Base-by-base conservation (phyloP, 495 filamentous ascomycete species). In the Trichoderma erinaceum region DNA sequence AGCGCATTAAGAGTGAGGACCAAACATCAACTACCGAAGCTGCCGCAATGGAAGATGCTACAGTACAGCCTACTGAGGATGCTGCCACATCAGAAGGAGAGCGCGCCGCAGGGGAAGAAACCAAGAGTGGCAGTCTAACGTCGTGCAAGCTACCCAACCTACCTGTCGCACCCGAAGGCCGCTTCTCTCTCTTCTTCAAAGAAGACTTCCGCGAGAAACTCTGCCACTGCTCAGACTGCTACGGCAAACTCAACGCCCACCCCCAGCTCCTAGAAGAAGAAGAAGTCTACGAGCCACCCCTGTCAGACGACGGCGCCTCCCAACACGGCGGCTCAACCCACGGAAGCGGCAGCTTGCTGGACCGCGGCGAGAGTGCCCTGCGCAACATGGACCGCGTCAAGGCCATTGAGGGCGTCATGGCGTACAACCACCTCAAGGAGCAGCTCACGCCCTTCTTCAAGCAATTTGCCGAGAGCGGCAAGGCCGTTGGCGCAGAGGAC, bases 391-490 rank as follows among this genome's bases (percentile, higher is more conserved):
- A 98, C 75, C 88, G 95, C 3, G 93, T 98, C 21, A 81, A 88
- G 23, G 95, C 95, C 4, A 97, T 99, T 70, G 93, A 99, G 76
- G 95, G 95, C 23, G 94, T 96, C 13, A 97, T 97, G 92, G 92
- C 91, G 15, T 99, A 97, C 76, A 97, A 97, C 71, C 88, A 95
- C 70, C 84, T 99, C 25, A 93, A 94, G 71, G 94, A 97, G 63
- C 93, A 94, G 73, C 87, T 99, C 16, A 97, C 92, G 83, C 86
- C 86, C 4, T 98, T 99, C 75, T 84, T 99, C 68, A 85, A 90
- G 73, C 91, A 96, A 66, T 99, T 97, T 78, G 95, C 95, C 4
- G 94, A 96, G 75, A 92, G 87, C 69, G 93, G 93, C 0, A 78
- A 89, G 77, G 86, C 88, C 3, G 92, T 99, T 15, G 87, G 90